Base-by-base conservation (phyloP, 2,329 filamentous ascomycete genomes). In the Cercospora sojina region DNA sequence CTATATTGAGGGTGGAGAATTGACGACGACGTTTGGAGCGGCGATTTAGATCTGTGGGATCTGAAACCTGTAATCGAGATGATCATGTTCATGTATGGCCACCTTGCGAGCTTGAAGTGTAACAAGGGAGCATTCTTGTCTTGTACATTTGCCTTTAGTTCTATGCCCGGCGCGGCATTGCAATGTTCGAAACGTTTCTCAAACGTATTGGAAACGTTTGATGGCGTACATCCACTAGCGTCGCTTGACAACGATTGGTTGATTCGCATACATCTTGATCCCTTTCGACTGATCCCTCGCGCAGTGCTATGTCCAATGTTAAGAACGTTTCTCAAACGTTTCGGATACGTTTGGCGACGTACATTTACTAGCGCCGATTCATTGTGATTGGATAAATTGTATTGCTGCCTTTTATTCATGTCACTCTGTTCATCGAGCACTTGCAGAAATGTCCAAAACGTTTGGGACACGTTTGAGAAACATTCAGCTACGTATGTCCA, bases 1-100 rank as follows among this genome's bases (percentile, higher is more conserved):
- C 3, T 92, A 90, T 73, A 83, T 91, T 58, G 90, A 92, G 82
- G 83, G 80, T 56, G 87, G 86, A n/a, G 67, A 70, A 13, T 27
- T 78, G 7, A 78, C 75, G 0, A 74, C 67, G 20, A 63, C 18
- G 7, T 56, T 63, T 32, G 49, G 60, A 38, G 29, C 20, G 3
- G 23, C 53, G 8, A 9, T 31, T 5, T 57, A 57, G 53, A 29
- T 35, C 13, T 23, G 6, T 7, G 20, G 5, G 20, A 1, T 8
- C 10, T 23, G 13, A 3, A 38, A n/a, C 16, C n/a, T 38, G n/a
- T n/a, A 6, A 16, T 6, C n/a, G 3, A 8, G 35, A 16, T 16
- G n/a, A 38, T 38, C 6, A 13, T n/a, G 2, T 38, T 38, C 35
- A 38, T 38, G 35, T 38, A 8, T 38, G n/a, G 16, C n/a, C n/a